Conservation (phyloP, 768 basidiomycete genomes). For the Hortiboletus campestris region DNA sequence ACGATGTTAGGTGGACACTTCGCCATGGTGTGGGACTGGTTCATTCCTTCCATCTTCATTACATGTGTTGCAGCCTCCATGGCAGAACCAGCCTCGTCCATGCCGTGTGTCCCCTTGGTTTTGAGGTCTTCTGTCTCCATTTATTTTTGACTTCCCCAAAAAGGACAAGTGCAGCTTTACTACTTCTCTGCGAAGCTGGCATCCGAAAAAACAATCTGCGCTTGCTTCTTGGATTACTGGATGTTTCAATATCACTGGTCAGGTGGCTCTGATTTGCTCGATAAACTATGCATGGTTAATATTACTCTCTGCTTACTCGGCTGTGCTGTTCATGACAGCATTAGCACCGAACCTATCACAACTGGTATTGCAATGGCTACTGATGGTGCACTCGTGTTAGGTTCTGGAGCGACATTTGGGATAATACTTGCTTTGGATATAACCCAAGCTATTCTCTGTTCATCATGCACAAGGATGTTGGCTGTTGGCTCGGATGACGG, state of each 20-base stretch:
- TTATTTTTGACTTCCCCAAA: background rate
- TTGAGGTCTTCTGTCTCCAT: background rate
- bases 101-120: background rate
- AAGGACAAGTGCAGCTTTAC: constrained; percentile 26
- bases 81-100: constrained; percentile 9
- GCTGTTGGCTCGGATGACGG: constrained; percentile 25
- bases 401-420: constrained; percentile 21
- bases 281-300: constrained; percentile 22
- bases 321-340: background rate
- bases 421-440: constrained; percentile 21
- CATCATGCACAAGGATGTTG: constrained; percentile 18
- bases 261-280: constrained; percentile 27
- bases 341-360: constrained; percentile 19
- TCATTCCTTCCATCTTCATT: constrained; percentile 15
- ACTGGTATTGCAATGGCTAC: constrained; percentile 24
- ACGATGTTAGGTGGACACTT: constrained; percentile 17
- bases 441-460: constrained; percentile 21
- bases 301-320: background rate
- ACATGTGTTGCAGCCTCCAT: constrained; percentile 11
- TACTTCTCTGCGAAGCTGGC: constrained; percentile 31
- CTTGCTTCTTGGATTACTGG: constrained; percentile 30
- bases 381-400: constrained; percentile 17
- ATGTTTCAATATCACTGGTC: constrained; percentile 29
- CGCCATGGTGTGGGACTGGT: constrained; percentile 21
- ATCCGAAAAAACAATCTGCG: constrained; percentile 20